Percentiles rank a stretch among this genome's conserved stretches.
Conservation (phyloP, 2,329 filamentous ascomycete genomes). For the Periconia sp. region DNA sequence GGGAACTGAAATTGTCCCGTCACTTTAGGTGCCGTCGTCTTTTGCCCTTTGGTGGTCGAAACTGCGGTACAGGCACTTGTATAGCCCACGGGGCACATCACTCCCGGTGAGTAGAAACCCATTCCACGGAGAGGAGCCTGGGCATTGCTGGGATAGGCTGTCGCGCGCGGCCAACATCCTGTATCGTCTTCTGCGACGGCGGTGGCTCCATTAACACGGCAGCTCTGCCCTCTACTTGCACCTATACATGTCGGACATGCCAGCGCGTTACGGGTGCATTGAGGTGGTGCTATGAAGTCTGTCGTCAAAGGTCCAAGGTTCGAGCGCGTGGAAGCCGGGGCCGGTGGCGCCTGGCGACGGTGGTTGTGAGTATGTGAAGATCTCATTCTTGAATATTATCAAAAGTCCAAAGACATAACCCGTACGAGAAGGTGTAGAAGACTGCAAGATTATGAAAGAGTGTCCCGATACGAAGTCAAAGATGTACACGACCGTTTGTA, state of each 20-base stretch:
- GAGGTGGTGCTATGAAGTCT: slow-evolving; percentile 20
- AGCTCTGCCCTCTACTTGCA: slow-evolving; percentile 21
- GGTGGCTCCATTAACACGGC: slow-evolving; percentile 9
- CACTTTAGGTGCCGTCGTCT: slow-evolving; percentile 4
- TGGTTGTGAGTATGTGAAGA: slow-evolving; percentile 1
- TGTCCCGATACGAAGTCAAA: no score
- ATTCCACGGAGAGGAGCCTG: slow-evolving; percentile 11
- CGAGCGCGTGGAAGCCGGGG: slow-evolving; percentile 5
- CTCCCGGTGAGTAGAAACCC: slow-evolving; percentile 29
- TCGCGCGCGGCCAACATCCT: slow-evolving; percentile 24
- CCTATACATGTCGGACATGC: slow-evolving; percentile 16
- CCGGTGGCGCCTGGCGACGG: slow-evolving; percentile 6
- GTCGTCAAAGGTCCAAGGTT: slow-evolving; percentile 25
- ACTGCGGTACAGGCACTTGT: slow-evolving; percentile 20
- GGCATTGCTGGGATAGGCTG: slow-evolving; percentile 3
- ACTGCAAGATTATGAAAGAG: no score
- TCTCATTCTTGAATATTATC: slow-evolving; percentile 3
- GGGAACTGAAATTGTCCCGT: slow-evolving; percentile 22
- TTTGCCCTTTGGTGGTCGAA: slow-evolving; percentile 5
- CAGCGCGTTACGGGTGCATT: slow-evolving; percentile 18
- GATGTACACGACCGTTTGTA: no score
- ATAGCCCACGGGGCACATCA: slow-evolving; percentile 24
- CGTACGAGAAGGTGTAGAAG: no score
- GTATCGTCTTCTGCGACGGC: slow-evolving; percentile 17
- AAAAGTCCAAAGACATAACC: background rate